Conservation (phyloP, 805 yeast species). For the Sugiyamaella valdiviana region DNA sequence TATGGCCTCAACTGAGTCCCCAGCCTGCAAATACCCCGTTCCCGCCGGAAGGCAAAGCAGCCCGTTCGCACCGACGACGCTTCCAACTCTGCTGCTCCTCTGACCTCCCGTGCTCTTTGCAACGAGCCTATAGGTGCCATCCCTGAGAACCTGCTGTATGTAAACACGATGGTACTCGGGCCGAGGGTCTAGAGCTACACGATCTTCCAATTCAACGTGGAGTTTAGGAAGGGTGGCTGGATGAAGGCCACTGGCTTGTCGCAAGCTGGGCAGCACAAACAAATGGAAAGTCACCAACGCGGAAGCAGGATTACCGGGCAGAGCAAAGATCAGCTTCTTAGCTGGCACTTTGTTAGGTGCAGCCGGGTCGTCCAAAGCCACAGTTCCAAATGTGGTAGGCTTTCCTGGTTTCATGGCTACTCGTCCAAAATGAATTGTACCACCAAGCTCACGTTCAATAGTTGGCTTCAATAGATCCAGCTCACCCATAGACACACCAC, state of each 20-base stretch:
- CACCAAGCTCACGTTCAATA: slow-evolving; percentile 38
- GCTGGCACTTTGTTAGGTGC: too few relatives aligned
- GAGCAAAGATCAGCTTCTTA: slow-evolving; percentile 40
- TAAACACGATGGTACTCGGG: slow-evolving; percentile 48
- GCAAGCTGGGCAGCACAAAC: slow-evolving; percentile 43
- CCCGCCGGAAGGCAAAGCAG: slow-evolving; percentile 39
- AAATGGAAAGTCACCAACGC: slow-evolving; percentile 44
- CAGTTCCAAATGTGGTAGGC: slow-evolving; percentile 51
- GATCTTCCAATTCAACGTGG: slow-evolving; percentile 32
- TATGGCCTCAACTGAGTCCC: not conserved
- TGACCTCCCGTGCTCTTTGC: slow-evolving; percentile 47
- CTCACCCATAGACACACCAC: slow-evolving; percentile 60
- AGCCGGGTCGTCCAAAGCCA: too few relatives aligned
- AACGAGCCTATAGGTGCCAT: slow-evolving; percentile 24
- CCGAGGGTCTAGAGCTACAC: slow-evolving; percentile 40
- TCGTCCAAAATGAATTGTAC: slow-evolving; percentile 47
- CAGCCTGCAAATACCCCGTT: not conserved
- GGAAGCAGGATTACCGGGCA: slow-evolving; percentile 55
- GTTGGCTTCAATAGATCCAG: slow-evolving; percentile 46
- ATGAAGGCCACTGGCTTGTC: slow-evolving; percentile 34
- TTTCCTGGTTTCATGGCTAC: slow-evolving; percentile 58
- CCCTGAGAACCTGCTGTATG: slow-evolving; percentile 25
- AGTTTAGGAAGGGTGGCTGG: slow-evolving; percentile 28
- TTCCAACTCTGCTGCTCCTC: slow-evolving; percentile 44
- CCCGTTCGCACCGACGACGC: slow-evolving; percentile 44